Percentiles rank a stretch among this genome's conserved stretches.
These are phyloP conservation scores for Pichia sporocuriosa DNA, from an alignment of 805 yeast genomes.

Conservation along the genomic window DNA sequence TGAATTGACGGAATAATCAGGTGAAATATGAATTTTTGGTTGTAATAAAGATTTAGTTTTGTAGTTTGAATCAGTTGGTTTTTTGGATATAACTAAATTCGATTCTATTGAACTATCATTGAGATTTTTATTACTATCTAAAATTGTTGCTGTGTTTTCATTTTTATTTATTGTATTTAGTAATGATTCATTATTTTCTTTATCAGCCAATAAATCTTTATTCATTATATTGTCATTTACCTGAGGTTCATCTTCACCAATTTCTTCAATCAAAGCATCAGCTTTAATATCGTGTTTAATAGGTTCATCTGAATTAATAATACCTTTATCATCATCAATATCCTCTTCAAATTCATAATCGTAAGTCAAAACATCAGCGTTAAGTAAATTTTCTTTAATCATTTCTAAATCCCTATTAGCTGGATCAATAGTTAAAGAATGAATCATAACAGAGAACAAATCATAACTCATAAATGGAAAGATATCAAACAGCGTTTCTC, in stretches of 20 bases:
- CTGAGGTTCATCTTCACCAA: neutral
- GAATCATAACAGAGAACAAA: conserved; percentile 75
- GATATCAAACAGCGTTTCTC: conserved; percentile 87
- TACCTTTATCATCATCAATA: conserved; percentile 9
- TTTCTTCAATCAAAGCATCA: conserved; percentile 2
- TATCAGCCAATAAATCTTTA: neutral
- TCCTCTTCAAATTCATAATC: conserved; percentile 59
- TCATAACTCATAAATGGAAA: conserved; percentile 86
- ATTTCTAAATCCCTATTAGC: conserved; percentile 61
- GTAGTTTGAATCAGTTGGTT: too few species aligned
- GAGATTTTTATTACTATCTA: neutral
- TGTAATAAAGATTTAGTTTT: neutral
- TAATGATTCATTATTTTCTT: neutral
- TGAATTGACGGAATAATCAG: neutral
- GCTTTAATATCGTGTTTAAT: conserved; percentile 1
- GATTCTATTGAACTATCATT: neutral
- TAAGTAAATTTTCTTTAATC: conserved; percentile 54
- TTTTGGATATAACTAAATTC: neutral
- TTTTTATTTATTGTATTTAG: too few species aligned
- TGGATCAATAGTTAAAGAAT: conserved; percentile 79
- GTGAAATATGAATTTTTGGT: neutral
- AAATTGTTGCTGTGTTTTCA: neutral
- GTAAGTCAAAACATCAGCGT: conserved; percentile 64
- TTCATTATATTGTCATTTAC: neutral
- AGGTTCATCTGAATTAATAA: too few species aligned